These are phyloP conservation scores for Pythium sukuiense DNA, from an alignment of 352 stramenopile genomes.

Conservation along the genomic window DNA sequence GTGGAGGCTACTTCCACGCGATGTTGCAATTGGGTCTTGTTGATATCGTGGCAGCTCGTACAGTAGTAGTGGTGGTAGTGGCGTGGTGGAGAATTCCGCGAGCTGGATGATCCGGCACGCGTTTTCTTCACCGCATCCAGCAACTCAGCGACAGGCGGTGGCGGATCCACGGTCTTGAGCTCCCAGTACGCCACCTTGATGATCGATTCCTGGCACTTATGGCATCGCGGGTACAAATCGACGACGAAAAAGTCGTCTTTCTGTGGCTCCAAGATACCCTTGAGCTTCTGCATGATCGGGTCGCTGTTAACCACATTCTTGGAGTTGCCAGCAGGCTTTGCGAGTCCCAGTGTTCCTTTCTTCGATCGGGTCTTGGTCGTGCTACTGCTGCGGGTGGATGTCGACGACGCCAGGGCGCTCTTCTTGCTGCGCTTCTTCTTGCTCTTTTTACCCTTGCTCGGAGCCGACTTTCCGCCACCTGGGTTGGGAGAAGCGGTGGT, in stretches of 20 bases:
- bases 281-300: conserved; percentile 97
- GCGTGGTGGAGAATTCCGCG: conserved; percentile 61
- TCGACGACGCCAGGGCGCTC: conserved; percentile 36
- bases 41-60: conserved; percentile 59
- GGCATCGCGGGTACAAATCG: conserved; percentile 89
- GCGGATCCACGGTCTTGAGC: conserved; percentile 65
- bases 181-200: conserved; percentile 87
- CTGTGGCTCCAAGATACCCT: conserved; percentile 97
- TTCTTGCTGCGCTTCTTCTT: conserved; percentile 86
- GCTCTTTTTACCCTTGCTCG: conserved; percentile 44
- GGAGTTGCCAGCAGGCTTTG: conserved; percentile 42
- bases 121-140: conserved; percentile 82
- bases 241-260: conserved; percentile 99
- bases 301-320: conserved; percentile 88
- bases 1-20: conserved; percentile 68
- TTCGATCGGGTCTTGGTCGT: conserved; percentile 71
- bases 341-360: conserved; percentile 42
- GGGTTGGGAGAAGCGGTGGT: background rate
- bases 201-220: conserved; percentile 85
- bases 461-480: conserved; percentile 25
- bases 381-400: conserved; percentile 40
- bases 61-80: conserved; percentile 89
- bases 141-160: conserved; percentile 68
- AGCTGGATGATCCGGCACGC: conserved; percentile 56
- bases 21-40: conserved; percentile 74